Evolutionary conservation across 768 basidiomycete genomes (phyloP), one percentile per base, ranked within the genome.

Genomic region (Tylopilus vinaceipallidus): DNA sequence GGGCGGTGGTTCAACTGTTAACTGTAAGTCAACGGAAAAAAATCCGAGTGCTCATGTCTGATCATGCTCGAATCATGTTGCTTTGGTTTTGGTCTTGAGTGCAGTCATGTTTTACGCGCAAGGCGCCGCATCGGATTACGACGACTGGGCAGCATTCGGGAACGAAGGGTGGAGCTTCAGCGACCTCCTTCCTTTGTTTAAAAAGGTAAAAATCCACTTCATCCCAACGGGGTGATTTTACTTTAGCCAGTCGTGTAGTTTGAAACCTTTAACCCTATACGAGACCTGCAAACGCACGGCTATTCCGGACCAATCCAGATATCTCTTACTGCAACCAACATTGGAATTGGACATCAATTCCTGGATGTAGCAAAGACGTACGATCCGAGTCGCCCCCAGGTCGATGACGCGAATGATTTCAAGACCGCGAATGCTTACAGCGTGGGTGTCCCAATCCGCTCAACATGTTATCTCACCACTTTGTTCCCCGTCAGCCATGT

Each of bases 1-100:
- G 4, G 84, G 85, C 9, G 85, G 85, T 11, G 84, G 83, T 1
- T 83, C 82, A 1, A 67, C 71, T 46, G 74, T 86, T 16, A 86
- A 85, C 57, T 80, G 82, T 82, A 47, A 44, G 74, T 29, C 27
- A 12, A 29, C 27, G 12, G 27, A 29, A 29, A 29, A 12, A 6
- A 6, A 29, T 12, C 12, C 12, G 6, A 29, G 27, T 6, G 6
- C 27, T 6, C 27, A 6, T 29, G 27, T 29, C n/a, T 29, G 27
- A 29, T 12, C 27, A 29, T 29, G 6, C 27, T 12, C 27, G 27
- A 29, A 12, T n/a, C n/a, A n/a, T n/a, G n/a, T n/a, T n/a, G n/a
- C n/a, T n/a, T n/a, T 45, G 26, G 19, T 11, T 17, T n/a, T 33
- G 19, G 16, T 20, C 16, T 41, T 12, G 33, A 9, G 30, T 51